Conservation (phyloP, 106 monocot species). For the Gastrodia elata region DNA sequence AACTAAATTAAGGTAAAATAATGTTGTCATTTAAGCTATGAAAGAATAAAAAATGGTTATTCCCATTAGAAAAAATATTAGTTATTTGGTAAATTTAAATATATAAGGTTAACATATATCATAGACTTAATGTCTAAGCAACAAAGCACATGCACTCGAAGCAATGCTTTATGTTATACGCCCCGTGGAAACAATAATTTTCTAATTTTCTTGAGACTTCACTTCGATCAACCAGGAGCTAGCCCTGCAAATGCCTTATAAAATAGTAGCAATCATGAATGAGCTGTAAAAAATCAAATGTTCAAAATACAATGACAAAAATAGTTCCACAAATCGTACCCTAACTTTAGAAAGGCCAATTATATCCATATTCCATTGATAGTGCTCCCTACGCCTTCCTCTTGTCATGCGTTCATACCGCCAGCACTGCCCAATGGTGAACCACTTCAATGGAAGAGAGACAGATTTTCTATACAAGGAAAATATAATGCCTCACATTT, state of each 20-base stretch:
- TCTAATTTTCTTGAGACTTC: not conserved
- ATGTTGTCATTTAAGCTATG: not conserved
- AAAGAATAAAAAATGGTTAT: not conserved
- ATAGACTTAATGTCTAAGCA: no score
- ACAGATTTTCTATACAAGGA: constrained; percentile 75
- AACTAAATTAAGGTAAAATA: not conserved
- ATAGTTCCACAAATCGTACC: constrained; percentile 28
- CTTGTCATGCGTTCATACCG: constrained; percentile 98
- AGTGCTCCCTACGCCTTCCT: constrained; percentile 95
- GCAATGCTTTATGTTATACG: no score
- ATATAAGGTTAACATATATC: not conserved
- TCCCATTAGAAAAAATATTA: not conserved
- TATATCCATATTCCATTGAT: constrained; percentile 99
- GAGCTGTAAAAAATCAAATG: not conserved
- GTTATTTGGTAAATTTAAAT: not conserved
- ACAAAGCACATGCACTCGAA: no score
- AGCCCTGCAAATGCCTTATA: not conserved
- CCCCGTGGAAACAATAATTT: no score
- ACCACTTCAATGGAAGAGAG: constrained; percentile 97
- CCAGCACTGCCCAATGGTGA: constrained; percentile 99
- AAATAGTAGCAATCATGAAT: not conserved
- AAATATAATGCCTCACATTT: constrained; percentile 25
- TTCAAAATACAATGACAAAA: not conserved
- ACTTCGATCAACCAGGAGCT: not conserved
- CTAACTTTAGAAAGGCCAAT: constrained; percentile 77